phyloP scores from a whole-genome alignment of 140 eudicot species.

The Cichorium intybus region DNA sequence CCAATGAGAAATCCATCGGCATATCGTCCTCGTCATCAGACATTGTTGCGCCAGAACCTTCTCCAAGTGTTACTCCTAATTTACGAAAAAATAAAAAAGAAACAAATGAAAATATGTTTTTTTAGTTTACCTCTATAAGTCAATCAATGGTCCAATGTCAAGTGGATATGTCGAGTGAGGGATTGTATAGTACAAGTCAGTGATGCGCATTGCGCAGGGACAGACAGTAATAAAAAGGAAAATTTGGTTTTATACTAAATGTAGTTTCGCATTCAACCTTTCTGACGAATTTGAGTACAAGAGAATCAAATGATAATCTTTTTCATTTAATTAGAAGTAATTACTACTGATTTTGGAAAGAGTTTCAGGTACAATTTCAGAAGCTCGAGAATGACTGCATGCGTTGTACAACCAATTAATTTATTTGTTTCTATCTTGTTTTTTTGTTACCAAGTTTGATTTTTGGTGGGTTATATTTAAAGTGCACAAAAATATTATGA shows the following conservation, averaged over 20 bases:
- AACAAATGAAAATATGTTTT: neutral
- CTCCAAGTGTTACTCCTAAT: constrained; percentile 73
- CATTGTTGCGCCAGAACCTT: constrained; percentile 94
- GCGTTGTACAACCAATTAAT: constrained; percentile 12
- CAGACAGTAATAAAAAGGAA: constrained; percentile 2
- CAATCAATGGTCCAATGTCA: neutral
- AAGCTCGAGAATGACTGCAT: constrained; percentile 16
- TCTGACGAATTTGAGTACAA: constrained; percentile 13
- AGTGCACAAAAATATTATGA: neutral
- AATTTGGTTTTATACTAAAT: neutral
- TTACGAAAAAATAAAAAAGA: too few relatives aligned
- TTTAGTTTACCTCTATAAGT: neutral
- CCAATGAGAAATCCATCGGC: constrained; percentile 72
- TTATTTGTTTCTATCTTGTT: constrained; percentile 3
- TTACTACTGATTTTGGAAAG: neutral
- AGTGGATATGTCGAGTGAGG: neutral
- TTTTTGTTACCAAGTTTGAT: neutral
- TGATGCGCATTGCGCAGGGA: constrained; percentile 11
- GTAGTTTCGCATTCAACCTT: constrained; percentile 5
- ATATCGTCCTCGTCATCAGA: constrained; percentile 93
- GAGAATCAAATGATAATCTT: constrained; percentile 12
- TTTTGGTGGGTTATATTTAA: neutral
- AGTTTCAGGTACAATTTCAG: constrained; percentile 3
- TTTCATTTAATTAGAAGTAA: neutral
- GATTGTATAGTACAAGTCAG: constrained; percentile 4